phyloP scores from a whole-genome alignment of 2,329 filamentous ascomycete species.

The Botrytis byssoidea region DNA sequence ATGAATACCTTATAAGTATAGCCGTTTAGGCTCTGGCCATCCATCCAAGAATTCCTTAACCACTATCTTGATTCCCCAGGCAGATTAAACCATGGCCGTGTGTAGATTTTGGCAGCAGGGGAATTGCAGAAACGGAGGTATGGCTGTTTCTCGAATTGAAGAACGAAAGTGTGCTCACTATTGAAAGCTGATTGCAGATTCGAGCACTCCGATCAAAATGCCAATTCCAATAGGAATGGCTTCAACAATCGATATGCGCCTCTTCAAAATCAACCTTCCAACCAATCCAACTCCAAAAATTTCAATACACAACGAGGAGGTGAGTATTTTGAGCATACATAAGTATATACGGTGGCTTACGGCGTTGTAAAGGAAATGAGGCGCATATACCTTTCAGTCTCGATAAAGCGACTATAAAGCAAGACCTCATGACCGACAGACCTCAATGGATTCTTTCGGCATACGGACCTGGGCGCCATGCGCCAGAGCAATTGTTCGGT shows the following conservation, averaged over 20 bases:
- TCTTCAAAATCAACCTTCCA: constrained; percentile 25
- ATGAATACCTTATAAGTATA: constrained; percentile 13
- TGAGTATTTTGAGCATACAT: constrained; percentile 10
- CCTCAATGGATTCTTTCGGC: constrained; percentile 85
- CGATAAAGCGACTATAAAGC: constrained; percentile 53
- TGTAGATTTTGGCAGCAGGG: constrained; percentile 67
- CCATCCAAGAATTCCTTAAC: neutral
- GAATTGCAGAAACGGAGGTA: constrained; percentile 53
- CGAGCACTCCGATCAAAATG: constrained; percentile 49
- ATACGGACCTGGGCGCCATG: constrained; percentile 75
- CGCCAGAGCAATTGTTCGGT: constrained; percentile 81
- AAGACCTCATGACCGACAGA: constrained; percentile 67
- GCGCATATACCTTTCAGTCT: constrained; percentile 30
- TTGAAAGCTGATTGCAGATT: constrained; percentile 55
- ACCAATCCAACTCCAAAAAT: constrained; percentile 25
- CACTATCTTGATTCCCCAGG: neutral
- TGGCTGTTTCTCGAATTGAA: neutral
- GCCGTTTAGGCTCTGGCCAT: constrained; percentile 9
- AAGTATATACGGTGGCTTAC: constrained; percentile 6
- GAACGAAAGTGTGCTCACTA: constrained; percentile 18
- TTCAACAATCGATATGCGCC: constrained; percentile 40
- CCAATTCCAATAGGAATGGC: constrained; percentile 33
- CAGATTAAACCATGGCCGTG: constrained; percentile 4
- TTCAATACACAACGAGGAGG: constrained; percentile 30
- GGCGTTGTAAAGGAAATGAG: constrained; percentile 4